A percentile compares a stretch with the other conserved stretches of the same genome.
These are phyloP conservation scores for Camellia sinensis DNA, from an alignment of 148 eudicot genomes.

Conservation along the genomic window DNA sequence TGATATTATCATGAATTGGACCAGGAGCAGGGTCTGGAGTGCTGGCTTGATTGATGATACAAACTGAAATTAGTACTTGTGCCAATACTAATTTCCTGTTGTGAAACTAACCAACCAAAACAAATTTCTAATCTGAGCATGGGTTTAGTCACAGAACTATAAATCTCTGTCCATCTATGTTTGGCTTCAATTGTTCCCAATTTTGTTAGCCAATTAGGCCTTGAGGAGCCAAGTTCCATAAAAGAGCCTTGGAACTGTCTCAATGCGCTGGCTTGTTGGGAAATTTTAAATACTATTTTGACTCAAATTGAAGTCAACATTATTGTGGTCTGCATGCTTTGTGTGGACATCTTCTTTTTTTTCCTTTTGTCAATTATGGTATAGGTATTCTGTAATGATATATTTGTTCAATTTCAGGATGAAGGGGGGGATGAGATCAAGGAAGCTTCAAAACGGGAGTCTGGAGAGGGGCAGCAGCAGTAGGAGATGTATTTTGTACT, in stretches of 20 bases:
- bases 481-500: conserved; percentile 16
- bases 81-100: background rate
- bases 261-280: background rate
- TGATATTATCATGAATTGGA: background rate
- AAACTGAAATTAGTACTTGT: background rate
- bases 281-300: background rate
- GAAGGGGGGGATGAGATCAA: conserved; percentile 66
- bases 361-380: background rate
- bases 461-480: conserved; percentile 32
- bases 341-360: background rate
- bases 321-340: background rate
- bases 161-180: background rate
- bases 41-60: background rate
- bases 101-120: too few relatives aligned
- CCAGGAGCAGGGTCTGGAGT: background rate
- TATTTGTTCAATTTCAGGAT: conserved; percentile 32
- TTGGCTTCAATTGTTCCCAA: background rate
- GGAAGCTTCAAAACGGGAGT: conserved; percentile 48
- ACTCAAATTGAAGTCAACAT: background rate
- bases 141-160: background rate
- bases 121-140: background rate
- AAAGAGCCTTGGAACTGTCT: background rate
- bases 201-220: background rate
- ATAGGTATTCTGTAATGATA: background rate
- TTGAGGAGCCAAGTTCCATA: background rate